Base-by-base conservation (phyloP, 2,329 filamentous ascomycete genomes). In the Aspergillus tanneri region DNA sequence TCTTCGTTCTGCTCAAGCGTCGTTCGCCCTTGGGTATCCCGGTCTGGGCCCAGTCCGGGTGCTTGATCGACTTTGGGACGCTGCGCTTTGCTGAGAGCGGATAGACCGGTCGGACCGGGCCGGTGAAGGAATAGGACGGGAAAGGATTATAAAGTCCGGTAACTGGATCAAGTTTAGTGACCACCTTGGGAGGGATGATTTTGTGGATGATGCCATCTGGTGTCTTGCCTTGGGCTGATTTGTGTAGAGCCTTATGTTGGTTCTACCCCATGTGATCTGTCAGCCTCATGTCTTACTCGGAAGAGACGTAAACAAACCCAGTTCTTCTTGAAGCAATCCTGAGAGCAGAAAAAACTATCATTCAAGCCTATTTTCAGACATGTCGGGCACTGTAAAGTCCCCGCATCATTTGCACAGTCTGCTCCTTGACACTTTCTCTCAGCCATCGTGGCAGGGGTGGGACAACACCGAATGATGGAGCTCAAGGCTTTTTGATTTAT, bases 321-420 rank as follows among this genome's bases (percentile, higher is more conserved):
- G 76, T 88, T 96, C 71, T 82, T 86, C 79, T 95, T 96, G 75
- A 96, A 96, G 75, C 91, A 96, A 59, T 96, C 91, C 71, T 96
- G 91, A 11, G 88, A 87, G 76, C 91, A 96, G 73, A 96, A 96
- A 24, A 47, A 62, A 19, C 59, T 58, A 24, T 42, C 50, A 42
- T 90, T 87, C 69, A 90, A 84, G 27, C 84, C 87, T 16, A 90
- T 74, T 72, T 95, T 95, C 64, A 95, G 78, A 70, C 91, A 96
- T 19, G 87, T 96, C 46, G 91, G 91, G 69, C 91, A 96, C 70
- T 96, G 90, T 37, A 96, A 76, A 39, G 85, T 76, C 50, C 87
- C 84, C 45, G 90, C 90, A 54, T 90, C 87, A 55, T 95, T 93
- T 23, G 80, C 77, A 75, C 91, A 96, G 71, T 91, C 87, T 39